These are phyloP conservation scores for Hippophae tibetana DNA, from an alignment of 306 rosid genomes.

Conservation along the genomic window DNA sequence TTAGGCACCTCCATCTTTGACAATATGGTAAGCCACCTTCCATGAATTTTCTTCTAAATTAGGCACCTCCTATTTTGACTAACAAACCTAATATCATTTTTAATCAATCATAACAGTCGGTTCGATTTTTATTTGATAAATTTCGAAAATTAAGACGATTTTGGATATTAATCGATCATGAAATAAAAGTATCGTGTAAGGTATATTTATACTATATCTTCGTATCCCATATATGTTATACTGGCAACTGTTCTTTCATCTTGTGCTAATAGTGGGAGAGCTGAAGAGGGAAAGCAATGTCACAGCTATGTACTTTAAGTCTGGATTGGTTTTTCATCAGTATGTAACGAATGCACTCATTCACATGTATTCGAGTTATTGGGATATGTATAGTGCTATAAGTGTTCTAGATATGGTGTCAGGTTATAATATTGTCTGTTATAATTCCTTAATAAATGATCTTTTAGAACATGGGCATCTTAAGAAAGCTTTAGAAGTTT, in stretches of 20 bases:
- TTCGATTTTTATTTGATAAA: no score
- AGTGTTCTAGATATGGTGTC: slow-evolving; percentile 29
- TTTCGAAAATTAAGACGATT: no score
- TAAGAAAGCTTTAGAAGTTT: slow-evolving; percentile 30
- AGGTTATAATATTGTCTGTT: slow-evolving; percentile 31
- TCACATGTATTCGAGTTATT: slow-evolving; percentile 48
- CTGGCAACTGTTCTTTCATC: slow-evolving; percentile 39
- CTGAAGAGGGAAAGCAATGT: slow-evolving; percentile 53
- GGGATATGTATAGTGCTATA: slow-evolving; percentile 31
- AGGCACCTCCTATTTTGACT: no score
- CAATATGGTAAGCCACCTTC: no score
- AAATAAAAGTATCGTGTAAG: no score
- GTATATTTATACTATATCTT: no score
- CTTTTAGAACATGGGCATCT: slow-evolving; percentile 32
- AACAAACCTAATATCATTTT: no score
- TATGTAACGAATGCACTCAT: slow-evolving; percentile 52
- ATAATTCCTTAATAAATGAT: slow-evolving; percentile 40
- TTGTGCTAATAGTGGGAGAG: slow-evolving; percentile 39
- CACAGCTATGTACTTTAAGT: slow-evolving; percentile 44
- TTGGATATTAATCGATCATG: no score
- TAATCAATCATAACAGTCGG: no score
- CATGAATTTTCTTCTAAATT: no score
- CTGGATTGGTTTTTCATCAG: slow-evolving; percentile 35
- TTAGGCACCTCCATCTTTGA: no score
- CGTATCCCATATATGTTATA: neutral